These are phyloP conservation scores for Hypomontagnella submonticulosa DNA, from an alignment of 495 filamentous ascomycete genomes.

Conservation along the genomic window DNA sequence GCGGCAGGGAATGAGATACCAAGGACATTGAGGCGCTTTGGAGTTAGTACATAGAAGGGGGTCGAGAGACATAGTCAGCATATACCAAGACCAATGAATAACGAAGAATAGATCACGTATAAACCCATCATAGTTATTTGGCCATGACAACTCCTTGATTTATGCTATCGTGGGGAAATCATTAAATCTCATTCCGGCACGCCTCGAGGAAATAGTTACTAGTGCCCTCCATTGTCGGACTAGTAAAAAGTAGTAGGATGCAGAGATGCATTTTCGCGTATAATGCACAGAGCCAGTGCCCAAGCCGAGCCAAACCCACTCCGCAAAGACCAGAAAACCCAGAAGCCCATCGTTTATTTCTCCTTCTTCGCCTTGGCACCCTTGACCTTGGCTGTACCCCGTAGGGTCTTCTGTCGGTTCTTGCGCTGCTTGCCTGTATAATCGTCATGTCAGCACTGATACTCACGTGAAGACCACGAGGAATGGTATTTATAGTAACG, in stretches of 20 bases:
- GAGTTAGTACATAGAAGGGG: slow-evolving; percentile 14
- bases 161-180: slow-evolving; percentile 46
- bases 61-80: background rate
- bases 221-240: slow-evolving; percentile 27
- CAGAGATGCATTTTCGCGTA: slow-evolving; percentile 41
- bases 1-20: slow-evolving; percentile 30
- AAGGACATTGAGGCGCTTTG: slow-evolving; percentile 18
- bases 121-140: slow-evolving; percentile 17
- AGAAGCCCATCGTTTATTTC: slow-evolving; percentile 45
- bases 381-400: slow-evolving; percentile 91
- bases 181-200: slow-evolving; percentile 42
- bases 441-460: slow-evolving; percentile 49
- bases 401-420: slow-evolving; percentile 98
- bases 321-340: slow-evolving; percentile 42
- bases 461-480: background rate
- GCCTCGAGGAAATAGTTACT: slow-evolving; percentile 38
- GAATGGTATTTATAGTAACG: slow-evolving; percentile 63
- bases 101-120: slow-evolving; percentile 14
- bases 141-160: slow-evolving; percentile 45
- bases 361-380: slow-evolving; percentile 86
- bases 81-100: background rate
- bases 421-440: slow-evolving; percentile 98
- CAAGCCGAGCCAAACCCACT: slow-evolving; percentile 43
- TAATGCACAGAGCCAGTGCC: slow-evolving; percentile 43
- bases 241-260: slow-evolving; percentile 38